phyloP scores from a whole-genome alignment of 768 basidiomycete genomes.

The Mycena metata region DNA sequence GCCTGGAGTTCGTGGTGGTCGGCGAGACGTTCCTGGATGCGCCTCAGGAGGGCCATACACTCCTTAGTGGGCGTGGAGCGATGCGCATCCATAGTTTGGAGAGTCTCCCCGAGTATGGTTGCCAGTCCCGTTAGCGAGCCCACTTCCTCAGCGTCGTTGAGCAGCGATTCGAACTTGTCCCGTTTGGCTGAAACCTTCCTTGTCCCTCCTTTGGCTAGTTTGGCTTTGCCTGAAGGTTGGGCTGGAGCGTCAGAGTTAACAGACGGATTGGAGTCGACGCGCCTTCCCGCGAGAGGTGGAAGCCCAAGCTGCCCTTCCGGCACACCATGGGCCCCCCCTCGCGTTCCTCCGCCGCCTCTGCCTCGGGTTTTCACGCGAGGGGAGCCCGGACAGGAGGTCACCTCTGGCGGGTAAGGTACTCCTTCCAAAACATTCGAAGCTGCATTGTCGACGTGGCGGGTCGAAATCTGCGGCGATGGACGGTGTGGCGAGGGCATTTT shows the following conservation, averaged over 20 bases:
- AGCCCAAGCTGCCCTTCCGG: not conserved
- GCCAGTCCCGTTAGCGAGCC: too few relatives aligned
- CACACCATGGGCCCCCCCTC: conserved; percentile 18
- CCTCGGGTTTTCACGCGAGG: conserved; percentile 1
- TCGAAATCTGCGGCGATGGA: too few relatives aligned
- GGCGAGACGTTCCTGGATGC: not conserved
- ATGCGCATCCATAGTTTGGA: not conserved
- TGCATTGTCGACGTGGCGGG: too few relatives aligned
- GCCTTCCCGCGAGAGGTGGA: conserved; percentile 23
- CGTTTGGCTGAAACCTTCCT: too few relatives aligned
- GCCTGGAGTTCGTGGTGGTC: conserved; percentile 4
- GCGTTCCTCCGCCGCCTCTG: conserved; percentile 1
- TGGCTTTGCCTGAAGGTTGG: not conserved
- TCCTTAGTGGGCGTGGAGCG: not conserved
- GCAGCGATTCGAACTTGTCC: not conserved
- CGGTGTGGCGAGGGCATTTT: too few relatives aligned
- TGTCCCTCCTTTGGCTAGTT: not conserved
- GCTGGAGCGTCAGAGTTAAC: not conserved
- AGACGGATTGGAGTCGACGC: not conserved
- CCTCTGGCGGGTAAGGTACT: conserved; percentile 19
- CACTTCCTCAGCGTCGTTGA: not conserved
- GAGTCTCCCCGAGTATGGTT: too few relatives aligned
- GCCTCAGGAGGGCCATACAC: not conserved
- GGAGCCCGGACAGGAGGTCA: conserved; percentile 2
- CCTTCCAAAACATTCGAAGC: too few relatives aligned